These are phyloP conservation scores for Penicillium riverlandense DNA, from an alignment of 495 filamentous ascomycete species.

Conservation along the genomic window DNA sequence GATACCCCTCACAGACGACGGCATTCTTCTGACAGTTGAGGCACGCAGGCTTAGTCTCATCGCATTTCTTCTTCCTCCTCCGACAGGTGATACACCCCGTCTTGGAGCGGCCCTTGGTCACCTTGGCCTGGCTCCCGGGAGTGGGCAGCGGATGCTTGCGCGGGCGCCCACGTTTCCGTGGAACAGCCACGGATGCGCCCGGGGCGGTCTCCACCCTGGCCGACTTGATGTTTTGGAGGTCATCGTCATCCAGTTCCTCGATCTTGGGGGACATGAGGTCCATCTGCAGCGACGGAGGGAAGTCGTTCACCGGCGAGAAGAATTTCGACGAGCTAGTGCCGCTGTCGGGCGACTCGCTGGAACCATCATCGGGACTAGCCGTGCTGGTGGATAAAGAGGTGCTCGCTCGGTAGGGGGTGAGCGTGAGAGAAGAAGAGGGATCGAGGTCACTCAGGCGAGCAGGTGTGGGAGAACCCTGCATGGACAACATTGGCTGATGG, in stretches of 20 bases:
- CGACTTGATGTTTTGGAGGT: slow-evolving; percentile 30
- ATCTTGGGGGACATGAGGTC: slow-evolving; percentile 28
- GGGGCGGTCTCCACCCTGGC: slow-evolving; percentile 24
- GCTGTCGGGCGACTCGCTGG: slow-evolving; percentile 30
- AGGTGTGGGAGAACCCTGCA: slow-evolving; percentile 28
- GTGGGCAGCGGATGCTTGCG: slow-evolving; percentile 69
- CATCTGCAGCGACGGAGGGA: slow-evolving; percentile 8
- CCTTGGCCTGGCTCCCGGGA: slow-evolving; percentile 51
- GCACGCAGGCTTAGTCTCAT: slow-evolving; percentile 84
- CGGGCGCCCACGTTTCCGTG: slow-evolving; percentile 66
- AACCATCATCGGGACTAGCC: slow-evolving; percentile 29
- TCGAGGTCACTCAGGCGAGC: slow-evolving; percentile 14
- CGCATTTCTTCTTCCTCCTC: slow-evolving; percentile 93
- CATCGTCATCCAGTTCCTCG: slow-evolving; percentile 39
- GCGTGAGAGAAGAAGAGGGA: slow-evolving; percentile 17
- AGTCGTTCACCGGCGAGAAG: slow-evolving; percentile 5
- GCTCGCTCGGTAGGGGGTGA: slow-evolving; percentile 14
- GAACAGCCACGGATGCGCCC: slow-evolving; percentile 32
- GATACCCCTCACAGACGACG: slow-evolving; percentile 87
- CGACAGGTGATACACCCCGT: slow-evolving; percentile 91
- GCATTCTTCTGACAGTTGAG: slow-evolving; percentile 92
- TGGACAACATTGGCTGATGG: slow-evolving; percentile 36
- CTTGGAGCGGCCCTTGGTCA: slow-evolving; percentile 85
- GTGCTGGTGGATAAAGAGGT: slow-evolving; percentile 27
- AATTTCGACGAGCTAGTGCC: too few species aligned